Base-by-base conservation (phyloP, 495 filamentous ascomycete species). In the Podospora didyma region DNA sequence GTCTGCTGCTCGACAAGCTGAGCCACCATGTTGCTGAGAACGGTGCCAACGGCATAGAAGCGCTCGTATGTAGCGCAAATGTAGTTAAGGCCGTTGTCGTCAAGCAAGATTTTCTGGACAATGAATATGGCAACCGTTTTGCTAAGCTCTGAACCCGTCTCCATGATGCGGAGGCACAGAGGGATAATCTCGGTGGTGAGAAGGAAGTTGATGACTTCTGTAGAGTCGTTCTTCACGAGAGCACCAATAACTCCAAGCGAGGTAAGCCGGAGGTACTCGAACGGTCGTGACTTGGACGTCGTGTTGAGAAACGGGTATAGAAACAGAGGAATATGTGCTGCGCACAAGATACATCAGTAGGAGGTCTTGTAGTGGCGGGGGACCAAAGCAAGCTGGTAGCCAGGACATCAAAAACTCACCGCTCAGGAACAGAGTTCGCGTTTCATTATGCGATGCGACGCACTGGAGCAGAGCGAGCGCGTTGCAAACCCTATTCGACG, bases 91-190 rank as follows among this genome's bases (percentile, higher is more conserved):
- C 94, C 94, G 68, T 94, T 89, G 62, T 99, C 94, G 67, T 99
- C 94, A 3, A 99, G 80, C 39, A 99, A 75, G 34, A 99, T 99
- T 75, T 99, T 99, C 76, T 99, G 94, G n/a, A 99, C 94, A 65
- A 99, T 99, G 76, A 99, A 99, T 59, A 99, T 99, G 35, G 94
- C 94, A 9, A 99, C 94, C 1, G 94, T 99, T 77, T 98, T 99
- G 79, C 92, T 96, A 45, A 99, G 79, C 69, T 99, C 94, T 0
- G 94, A 97, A 31, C 95, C 95, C 0, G 94, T 99, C 77, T 99
- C 94, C 94, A 99, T 99, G 66, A 99, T 97, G 31, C 94, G 86
- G 23, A 99, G 89, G 68, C 94, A 99, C 3, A 99, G 83, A 6
- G 94, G 94, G 53, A 99, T 99, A 62, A 99, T 99, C 72, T 99